Percentiles rank a stretch among this genome's conserved stretches.
phyloP scores from a whole-genome alignment of 768 basidiomycete genomes.

The Paxillus involutus region DNA sequence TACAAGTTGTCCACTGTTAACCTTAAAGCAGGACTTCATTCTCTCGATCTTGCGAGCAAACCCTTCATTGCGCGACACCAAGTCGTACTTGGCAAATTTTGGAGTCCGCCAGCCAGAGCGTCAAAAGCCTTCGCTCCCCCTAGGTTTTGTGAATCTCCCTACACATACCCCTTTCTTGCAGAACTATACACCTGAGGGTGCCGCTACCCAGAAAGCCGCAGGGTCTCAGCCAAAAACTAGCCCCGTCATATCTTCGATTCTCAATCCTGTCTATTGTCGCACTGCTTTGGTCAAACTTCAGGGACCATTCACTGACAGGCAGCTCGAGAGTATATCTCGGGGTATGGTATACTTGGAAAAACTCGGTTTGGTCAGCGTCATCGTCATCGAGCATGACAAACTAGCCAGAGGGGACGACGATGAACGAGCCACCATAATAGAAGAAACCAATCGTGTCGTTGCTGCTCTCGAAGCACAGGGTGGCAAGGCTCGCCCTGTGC shows the following conservation, averaged over 20 bases:
- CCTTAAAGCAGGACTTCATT: slow-evolving; percentile 79
- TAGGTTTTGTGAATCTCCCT: slow-evolving; percentile 25
- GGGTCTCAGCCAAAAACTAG: slow-evolving; percentile 39
- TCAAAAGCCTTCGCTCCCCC: slow-evolving; percentile 23
- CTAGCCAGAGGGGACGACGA: slow-evolving; percentile 65
- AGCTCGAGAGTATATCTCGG: slow-evolving; percentile 89
- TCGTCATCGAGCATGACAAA: slow-evolving; percentile 89
- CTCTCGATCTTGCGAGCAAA: slow-evolving; percentile 91
- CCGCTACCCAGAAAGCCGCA: slow-evolving; percentile 26
- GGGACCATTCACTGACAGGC: slow-evolving; percentile 90
- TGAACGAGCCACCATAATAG: slow-evolving; percentile 63
- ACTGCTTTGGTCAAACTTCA: slow-evolving; percentile 97
- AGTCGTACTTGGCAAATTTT: slow-evolving; percentile 90
- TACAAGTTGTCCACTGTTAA: slow-evolving; percentile 9
- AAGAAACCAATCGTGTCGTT: slow-evolving; percentile 87
- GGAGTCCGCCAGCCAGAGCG: slow-evolving; percentile 56
- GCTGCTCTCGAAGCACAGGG: slow-evolving; percentile 81
- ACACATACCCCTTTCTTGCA: slow-evolving; percentile 19
- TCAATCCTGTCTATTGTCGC: slow-evolving; percentile 80
- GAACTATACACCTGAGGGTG: background rate
- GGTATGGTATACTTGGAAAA: slow-evolving; percentile 96
- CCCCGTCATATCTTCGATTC: slow-evolving; percentile 66
- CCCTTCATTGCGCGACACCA: slow-evolving; percentile 88
- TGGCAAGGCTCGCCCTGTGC: slow-evolving; percentile 82
- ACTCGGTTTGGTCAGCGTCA: slow-evolving; percentile 92